These are phyloP conservation scores for Jimgerdemannia flammicorona DNA, from an alignment of 192 early-diverging fungal genomes.

Conservation along the genomic window DNA sequence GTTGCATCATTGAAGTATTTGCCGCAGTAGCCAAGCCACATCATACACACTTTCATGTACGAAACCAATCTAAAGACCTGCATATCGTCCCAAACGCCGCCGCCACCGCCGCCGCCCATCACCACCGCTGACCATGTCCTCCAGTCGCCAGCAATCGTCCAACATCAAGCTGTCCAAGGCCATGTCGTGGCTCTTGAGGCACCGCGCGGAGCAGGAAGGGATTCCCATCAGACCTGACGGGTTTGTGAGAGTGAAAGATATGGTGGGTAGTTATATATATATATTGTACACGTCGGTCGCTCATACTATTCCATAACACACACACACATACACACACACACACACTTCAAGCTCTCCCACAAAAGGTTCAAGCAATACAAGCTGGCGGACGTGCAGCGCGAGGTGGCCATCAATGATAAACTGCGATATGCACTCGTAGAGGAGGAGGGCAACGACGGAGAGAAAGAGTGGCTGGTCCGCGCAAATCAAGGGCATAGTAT, in stretches of 20 bases:
- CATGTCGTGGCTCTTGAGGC: slow-evolving; percentile 80
- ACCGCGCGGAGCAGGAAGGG: slow-evolving; percentile 76
- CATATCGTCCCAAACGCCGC: neutral
- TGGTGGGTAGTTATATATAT: slow-evolving; percentile 40
- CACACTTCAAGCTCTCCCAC: slow-evolving; percentile 39
- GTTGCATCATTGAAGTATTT: too few relatives aligned
- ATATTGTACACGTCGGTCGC: too few relatives aligned
- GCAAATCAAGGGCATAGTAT: slow-evolving; percentile 88
- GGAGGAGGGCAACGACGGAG: slow-evolving; percentile 15
- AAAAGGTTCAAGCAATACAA: slow-evolving; percentile 54
- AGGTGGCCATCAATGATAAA: slow-evolving; percentile 80
- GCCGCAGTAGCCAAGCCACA: too few relatives aligned
- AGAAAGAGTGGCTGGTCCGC: slow-evolving; percentile 57
- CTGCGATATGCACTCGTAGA: slow-evolving; percentile 69
- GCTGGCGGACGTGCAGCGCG: slow-evolving; percentile 56
- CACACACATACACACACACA: neutral
- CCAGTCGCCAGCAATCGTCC: neutral
- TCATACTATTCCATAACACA: too few relatives aligned
- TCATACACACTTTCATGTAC: too few relatives aligned
- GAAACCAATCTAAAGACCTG: too few relatives aligned
- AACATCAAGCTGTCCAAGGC: slow-evolving; percentile 63
- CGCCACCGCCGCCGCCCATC: neutral
- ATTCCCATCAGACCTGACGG: slow-evolving; percentile 73
- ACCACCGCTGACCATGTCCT: neutral
- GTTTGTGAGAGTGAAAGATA: slow-evolving; percentile 60